Conservation (phyloP, 2,329 filamentous ascomycete species). For the Exophiala viscosa region DNA sequence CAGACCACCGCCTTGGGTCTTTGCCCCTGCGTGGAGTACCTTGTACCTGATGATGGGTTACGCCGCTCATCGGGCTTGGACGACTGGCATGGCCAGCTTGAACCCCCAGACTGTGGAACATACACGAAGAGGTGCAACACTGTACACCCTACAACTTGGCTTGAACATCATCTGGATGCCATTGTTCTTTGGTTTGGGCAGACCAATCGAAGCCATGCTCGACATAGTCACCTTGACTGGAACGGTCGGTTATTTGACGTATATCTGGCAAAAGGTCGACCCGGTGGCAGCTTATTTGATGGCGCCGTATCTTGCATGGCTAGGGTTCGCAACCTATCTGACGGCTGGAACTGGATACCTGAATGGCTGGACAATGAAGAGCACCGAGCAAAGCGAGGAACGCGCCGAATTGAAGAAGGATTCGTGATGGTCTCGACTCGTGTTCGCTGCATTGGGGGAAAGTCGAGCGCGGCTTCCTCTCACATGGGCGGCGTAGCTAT, state of each 20-base stretch:
- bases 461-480: neutral
- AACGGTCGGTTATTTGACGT: conserved; percentile 68
- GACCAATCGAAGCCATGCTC: conserved; percentile 67
- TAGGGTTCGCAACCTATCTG: conserved; percentile 83
- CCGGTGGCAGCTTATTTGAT: conserved; percentile 67
- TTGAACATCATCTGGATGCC: conserved; percentile 90
- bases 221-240: conserved; percentile 73
- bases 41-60: conserved; percentile 77
- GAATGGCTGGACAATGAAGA: conserved; percentile 62
- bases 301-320: conserved; percentile 79
- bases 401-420: conserved; percentile 7
- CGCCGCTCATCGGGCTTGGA: conserved; percentile 74
- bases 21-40: conserved; percentile 57
- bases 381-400: conserved; percentile 15
- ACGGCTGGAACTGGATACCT: conserved; percentile 65
- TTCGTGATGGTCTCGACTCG: neutral
- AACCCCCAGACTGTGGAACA: conserved; percentile 53
- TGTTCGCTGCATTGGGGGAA: neutral
- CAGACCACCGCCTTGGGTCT: conserved; percentile 55
- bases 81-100: conserved; percentile 57
- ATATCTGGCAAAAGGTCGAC: conserved; percentile 73
- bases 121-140: conserved; percentile 66
- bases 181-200: conserved; percentile 77
- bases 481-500: neutral
- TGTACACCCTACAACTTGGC: conserved; percentile 82